Conservation (phyloP, 306 rosid species). For the Quercus variabilis region DNA sequence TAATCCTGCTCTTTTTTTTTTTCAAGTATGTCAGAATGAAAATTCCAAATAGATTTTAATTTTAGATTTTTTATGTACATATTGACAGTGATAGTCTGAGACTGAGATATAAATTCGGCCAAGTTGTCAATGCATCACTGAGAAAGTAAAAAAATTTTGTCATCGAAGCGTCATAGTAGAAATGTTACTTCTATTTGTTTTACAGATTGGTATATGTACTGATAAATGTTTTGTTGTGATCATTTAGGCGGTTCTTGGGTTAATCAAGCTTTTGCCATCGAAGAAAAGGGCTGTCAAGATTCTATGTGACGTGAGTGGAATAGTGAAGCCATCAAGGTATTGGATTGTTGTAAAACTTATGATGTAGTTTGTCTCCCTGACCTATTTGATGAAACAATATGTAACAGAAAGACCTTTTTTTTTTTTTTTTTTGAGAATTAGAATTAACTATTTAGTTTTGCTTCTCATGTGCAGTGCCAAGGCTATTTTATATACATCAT, state of each 20-base stretch:
- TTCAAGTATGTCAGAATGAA: background rate
- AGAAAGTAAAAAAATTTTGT: background rate
- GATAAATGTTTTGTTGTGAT: background rate
- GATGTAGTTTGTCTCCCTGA: too few relatives aligned
- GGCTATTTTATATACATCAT: background rate
- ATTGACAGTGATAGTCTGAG: background rate
- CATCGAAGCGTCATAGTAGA: background rate
- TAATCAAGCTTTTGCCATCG: conserved; percentile 50
- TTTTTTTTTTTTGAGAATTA: too few relatives aligned
- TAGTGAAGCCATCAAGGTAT: conserved; percentile 50
- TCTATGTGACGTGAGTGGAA: conserved; percentile 42
- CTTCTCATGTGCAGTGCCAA: background rate
- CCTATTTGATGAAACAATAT: background rate
- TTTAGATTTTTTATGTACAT: too few relatives aligned
- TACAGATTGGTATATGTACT: background rate
- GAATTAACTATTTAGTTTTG: too few relatives aligned
- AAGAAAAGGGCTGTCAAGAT: conserved; percentile 57
- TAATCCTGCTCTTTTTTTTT: background rate
- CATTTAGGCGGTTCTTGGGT: conserved; percentile 45
- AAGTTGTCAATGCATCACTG: background rate
- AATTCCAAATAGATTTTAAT: background rate
- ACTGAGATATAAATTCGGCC: background rate
- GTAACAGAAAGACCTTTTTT: background rate
- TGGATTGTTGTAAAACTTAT: background rate
- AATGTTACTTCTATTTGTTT: background rate